A percentile compares a stretch with the other conserved stretches of the same genome.
These are phyloP conservation scores for Lasiodiplodia theobromae DNA, from an alignment of 2,329 filamentous ascomycete genomes.

Conservation along the genomic window DNA sequence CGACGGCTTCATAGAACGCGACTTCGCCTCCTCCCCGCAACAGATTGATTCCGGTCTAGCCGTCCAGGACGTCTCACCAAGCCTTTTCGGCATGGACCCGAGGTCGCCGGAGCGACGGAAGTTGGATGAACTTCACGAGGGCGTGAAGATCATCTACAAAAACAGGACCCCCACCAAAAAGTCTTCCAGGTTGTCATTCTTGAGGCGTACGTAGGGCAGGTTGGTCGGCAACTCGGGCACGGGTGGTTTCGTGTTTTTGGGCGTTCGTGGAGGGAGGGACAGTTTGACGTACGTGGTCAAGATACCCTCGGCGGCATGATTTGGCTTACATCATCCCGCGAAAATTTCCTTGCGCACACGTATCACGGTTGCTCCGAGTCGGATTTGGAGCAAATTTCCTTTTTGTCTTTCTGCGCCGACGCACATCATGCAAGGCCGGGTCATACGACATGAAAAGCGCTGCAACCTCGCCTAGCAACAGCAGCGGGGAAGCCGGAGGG, in stretches of 20 bases:
- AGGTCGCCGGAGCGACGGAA: not conserved
- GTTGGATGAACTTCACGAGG: slow-evolving; percentile 9
- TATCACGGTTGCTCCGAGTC: not conserved
- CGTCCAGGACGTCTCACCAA: not conserved
- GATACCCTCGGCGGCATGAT: slow-evolving; percentile 9
- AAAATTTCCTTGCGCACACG: not conserved
- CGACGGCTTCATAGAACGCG: not conserved
- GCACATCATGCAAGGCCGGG: not conserved
- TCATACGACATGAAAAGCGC: not conserved
- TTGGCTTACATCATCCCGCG: not conserved
- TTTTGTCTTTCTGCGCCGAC: not conserved
- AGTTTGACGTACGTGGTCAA: not conserved
- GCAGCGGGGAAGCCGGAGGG: not conserved
- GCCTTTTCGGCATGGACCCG: not conserved
- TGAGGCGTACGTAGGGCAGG: not conserved
- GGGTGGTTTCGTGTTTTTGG: not conserved
- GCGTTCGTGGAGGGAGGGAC: not conserved
- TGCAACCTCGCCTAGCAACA: not conserved
- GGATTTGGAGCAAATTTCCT: not conserved
- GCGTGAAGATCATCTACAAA: slow-evolving; percentile 13
- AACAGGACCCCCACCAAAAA: not conserved
- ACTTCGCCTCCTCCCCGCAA: not conserved
- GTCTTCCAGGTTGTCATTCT: not conserved
- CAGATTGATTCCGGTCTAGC: not conserved
- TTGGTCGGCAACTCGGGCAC: not conserved